Conservation (phyloP, 2,329 filamentous ascomycete genomes). For the Venturia nashicola region DNA sequence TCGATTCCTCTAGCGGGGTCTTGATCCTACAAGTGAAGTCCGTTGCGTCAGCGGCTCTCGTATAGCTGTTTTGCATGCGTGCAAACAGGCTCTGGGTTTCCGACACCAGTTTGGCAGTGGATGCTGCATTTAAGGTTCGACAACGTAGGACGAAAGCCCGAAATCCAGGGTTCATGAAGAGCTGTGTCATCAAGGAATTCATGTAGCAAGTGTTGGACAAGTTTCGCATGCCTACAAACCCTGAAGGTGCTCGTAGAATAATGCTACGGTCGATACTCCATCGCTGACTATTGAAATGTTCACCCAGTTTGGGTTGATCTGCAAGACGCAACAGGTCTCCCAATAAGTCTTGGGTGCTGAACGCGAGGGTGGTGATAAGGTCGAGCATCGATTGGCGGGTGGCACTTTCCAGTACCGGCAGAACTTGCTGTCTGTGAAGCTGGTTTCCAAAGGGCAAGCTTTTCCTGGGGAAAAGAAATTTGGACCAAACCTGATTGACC, state of each 20-base stretch:
- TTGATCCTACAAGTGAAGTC: slow-evolving; percentile 63
- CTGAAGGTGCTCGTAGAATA: slow-evolving; percentile 57
- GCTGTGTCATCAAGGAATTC: slow-evolving; percentile 85
- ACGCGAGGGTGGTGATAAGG: slow-evolving; percentile 20
- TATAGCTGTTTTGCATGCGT: slow-evolving; percentile 71
- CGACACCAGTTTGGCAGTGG: slow-evolving; percentile 43
- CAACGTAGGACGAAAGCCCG: slow-evolving; percentile 63
- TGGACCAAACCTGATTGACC: slow-evolving; percentile 21
- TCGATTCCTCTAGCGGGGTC: slow-evolving; percentile 68
- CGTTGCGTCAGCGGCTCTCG: slow-evolving; percentile 60
- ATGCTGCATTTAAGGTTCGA: neutral
- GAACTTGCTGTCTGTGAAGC: neutral
- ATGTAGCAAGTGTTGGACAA: slow-evolving; percentile 95
- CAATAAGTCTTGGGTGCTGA: slow-evolving; percentile 16
- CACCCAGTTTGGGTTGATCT: slow-evolving; percentile 11
- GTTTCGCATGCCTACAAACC: slow-evolving; percentile 83
- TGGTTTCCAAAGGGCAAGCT: neutral
- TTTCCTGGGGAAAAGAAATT: slow-evolving; percentile 21
- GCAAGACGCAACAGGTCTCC: slow-evolving; percentile 8
- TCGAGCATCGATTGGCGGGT: slow-evolving; percentile 26
- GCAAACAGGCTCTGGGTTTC: slow-evolving; percentile 75
- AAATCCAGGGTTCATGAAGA: slow-evolving; percentile 91
- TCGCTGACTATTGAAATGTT: neutral
- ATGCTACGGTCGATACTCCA: slow-evolving; percentile 33
- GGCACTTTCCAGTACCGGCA: slow-evolving; percentile 22